Evolutionary conservation across 2,329 filamentous ascomycete species (phyloP).

Genomic region (Chaetomium olivaceum): DNA sequence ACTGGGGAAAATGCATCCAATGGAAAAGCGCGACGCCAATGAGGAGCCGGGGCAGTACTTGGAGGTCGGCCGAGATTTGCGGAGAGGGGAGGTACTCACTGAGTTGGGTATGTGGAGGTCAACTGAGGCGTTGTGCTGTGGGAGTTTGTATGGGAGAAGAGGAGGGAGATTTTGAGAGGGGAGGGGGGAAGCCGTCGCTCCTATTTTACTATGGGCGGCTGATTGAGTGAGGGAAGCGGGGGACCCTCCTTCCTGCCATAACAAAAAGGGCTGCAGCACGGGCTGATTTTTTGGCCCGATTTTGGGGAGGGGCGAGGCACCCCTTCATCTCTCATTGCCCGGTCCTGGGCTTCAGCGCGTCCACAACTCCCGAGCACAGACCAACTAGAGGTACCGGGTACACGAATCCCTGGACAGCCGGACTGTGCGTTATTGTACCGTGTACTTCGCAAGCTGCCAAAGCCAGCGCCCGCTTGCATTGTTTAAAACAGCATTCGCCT

Average conservation of each 20-base stretch:
- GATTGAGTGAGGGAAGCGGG: slow-evolving; percentile 53
- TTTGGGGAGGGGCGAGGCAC: slow-evolving; percentile 30
- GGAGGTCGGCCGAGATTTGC: slow-evolving; percentile 41
- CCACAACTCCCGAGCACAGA: slow-evolving; percentile 8
- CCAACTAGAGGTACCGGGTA: slow-evolving; percentile 25
- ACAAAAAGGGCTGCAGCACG: slow-evolving; percentile 35
- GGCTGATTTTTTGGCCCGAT: slow-evolving; percentile 36
- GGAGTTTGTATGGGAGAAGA: slow-evolving; percentile 61
- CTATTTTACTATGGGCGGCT: slow-evolving; percentile 67
- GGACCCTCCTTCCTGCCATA: slow-evolving; percentile 35
- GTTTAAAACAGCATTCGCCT: not conserved
- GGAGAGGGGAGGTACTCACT: slow-evolving; percentile 56
- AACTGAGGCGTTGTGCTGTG: slow-evolving; percentile 40
- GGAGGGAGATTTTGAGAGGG: slow-evolving; percentile 54
- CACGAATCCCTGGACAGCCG: slow-evolving; percentile 21
- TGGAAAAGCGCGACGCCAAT: slow-evolving; percentile 21
- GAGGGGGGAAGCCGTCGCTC: slow-evolving; percentile 56
- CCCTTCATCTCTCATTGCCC: slow-evolving; percentile 18
- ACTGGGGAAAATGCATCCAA: slow-evolving; percentile 5
- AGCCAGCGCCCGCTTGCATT: not conserved
- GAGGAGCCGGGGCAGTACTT: slow-evolving; percentile 40
- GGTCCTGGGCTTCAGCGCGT: slow-evolving; percentile 1
- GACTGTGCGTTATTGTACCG: slow-evolving; percentile 24
- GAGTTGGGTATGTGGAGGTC: slow-evolving; percentile 41
- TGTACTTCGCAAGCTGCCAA: slow-evolving; percentile 15